A percentile compares a stretch with the other conserved stretches of the same genome.
Conservation (phyloP, 208 protist species). For the Leishmania braziliensis region DNA sequence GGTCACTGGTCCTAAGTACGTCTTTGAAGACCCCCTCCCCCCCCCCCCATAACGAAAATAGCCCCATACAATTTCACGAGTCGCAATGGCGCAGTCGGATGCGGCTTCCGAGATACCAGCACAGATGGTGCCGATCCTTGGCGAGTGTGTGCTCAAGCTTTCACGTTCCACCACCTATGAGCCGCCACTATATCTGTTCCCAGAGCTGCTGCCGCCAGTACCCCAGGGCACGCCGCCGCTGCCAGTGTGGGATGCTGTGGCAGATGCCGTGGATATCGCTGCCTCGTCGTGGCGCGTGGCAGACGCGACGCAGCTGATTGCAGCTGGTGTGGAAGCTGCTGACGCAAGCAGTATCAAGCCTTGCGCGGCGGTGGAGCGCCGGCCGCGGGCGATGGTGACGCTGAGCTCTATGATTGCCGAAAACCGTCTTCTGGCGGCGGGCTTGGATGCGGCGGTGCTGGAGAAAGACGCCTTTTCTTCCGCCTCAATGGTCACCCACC, state of each 20-base stretch:
- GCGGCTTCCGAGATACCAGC: neutral
- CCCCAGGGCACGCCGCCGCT: conserved; percentile 63
- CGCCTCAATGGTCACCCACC: conserved; percentile 56
- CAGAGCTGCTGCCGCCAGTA: conserved; percentile 75
- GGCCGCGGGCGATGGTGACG: conserved; percentile 33
- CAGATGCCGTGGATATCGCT: conserved; percentile 69
- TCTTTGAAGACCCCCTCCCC: neutral
- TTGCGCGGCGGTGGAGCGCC: conserved; percentile 1
- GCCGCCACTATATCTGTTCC: conserved; percentile 88
- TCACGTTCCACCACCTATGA: conserved; percentile 70
- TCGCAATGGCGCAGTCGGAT: neutral
- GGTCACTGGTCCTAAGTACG: neutral
- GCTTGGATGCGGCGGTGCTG: conserved; percentile 55
- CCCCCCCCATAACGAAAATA: neutral
- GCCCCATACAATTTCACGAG: neutral
- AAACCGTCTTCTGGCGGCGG: conserved; percentile 60
- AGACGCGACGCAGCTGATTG: conserved; percentile 42
- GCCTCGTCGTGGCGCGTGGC: conserved; percentile 78
- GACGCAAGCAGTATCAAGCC: neutral
- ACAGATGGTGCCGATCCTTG: conserved; percentile 35
- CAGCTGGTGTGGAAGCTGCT: conserved; percentile 17
- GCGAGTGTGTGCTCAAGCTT: conserved; percentile 69
- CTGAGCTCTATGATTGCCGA: conserved; percentile 70
- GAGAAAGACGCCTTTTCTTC: conserved; percentile 65
- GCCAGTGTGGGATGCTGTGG: conserved; percentile 77